Conservation (phyloP, 2,329 filamentous ascomycete species). For the Thyridium curvatum region DNA sequence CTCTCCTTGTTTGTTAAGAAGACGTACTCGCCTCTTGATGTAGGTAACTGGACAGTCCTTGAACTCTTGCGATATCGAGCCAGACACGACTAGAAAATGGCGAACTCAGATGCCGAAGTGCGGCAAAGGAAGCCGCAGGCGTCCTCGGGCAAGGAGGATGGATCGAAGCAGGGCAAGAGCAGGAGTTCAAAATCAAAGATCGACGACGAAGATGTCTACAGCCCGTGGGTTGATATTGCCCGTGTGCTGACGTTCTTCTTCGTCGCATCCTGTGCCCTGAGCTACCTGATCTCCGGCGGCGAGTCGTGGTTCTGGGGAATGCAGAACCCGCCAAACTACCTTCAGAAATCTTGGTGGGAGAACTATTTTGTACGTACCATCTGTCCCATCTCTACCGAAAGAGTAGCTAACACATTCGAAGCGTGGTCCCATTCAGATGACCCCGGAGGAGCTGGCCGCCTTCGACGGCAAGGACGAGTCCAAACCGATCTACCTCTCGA, state of each 20-base stretch:
- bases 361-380: slow-evolving; percentile 48
- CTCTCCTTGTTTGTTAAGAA: background rate
- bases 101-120: slow-evolving; percentile 5
- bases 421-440: slow-evolving; percentile 61
- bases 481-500: slow-evolving; percentile 81
- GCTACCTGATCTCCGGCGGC: slow-evolving; percentile 69
- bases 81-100: background rate
- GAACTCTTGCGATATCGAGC: background rate
- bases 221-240: slow-evolving; percentile 56
- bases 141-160: slow-evolving; percentile 14
- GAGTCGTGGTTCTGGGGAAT: slow-evolving; percentile 64
- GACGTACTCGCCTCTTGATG: too few species aligned
- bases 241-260: slow-evolving; percentile 63
- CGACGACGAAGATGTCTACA: slow-evolving; percentile 59
- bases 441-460: slow-evolving; percentile 62
- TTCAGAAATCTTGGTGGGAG: slow-evolving; percentile 52
- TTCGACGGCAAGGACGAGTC: slow-evolving; percentile 73
- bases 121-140: slow-evolving; percentile 7
- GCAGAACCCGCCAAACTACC: slow-evolving; percentile 55
- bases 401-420: slow-evolving; percentile 27
- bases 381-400: background rate
- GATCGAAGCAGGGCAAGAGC: slow-evolving; percentile 15
- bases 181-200: slow-evolving; percentile 18
- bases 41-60: background rate
- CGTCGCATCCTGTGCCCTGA: slow-evolving; percentile 61